These are phyloP conservation scores for Bisporella sp. DNA, from an alignment of 2,329 filamentous ascomycete genomes.

Conservation along the genomic window DNA sequence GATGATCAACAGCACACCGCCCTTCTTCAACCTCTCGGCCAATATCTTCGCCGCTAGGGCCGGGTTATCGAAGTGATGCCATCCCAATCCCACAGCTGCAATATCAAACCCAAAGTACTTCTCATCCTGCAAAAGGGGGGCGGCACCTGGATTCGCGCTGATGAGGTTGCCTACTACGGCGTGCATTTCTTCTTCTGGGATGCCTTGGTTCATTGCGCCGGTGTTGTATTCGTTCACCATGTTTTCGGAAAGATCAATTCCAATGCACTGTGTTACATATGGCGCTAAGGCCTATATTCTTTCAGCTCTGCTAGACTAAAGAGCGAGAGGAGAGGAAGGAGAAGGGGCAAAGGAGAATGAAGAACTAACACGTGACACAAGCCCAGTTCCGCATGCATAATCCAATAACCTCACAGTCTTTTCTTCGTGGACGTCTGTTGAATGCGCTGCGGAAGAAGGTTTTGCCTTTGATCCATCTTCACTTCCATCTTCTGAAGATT, in stretches of 20 bases:
- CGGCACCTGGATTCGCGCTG: slow-evolving; percentile 39
- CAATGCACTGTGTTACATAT: slow-evolving; percentile 55
- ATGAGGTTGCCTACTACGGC: slow-evolving; percentile 53
- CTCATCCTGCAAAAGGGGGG: slow-evolving; percentile 37
- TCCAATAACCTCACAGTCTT: slow-evolving; percentile 52
- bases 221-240: slow-evolving; percentile 66
- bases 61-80: slow-evolving; percentile 64
- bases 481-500: slow-evolving; percentile 22
- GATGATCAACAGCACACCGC: slow-evolving; percentile 60
- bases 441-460: slow-evolving; percentile 1
- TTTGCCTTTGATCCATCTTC: slow-evolving; percentile 10
- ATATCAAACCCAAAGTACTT: slow-evolving; percentile 66
- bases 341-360: slow-evolving; percentile 3
- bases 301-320: background rate
- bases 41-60: slow-evolving; percentile 51
- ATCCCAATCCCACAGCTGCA: slow-evolving; percentile 53
- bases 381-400: slow-evolving; percentile 69
- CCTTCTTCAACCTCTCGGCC: slow-evolving; percentile 53
- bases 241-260: slow-evolving; percentile 63
- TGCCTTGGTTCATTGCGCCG: slow-evolving; percentile 47
- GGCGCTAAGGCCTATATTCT: slow-evolving; percentile 47
- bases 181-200: slow-evolving; percentile 44
- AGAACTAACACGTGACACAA: slow-evolving; percentile 52
- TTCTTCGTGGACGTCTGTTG: background rate
- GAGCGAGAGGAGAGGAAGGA: background rate